Evolutionary conservation across 2,329 filamentous ascomycete genomes (phyloP).

Genomic region (Trichoderma atrobrunneum): DNA sequence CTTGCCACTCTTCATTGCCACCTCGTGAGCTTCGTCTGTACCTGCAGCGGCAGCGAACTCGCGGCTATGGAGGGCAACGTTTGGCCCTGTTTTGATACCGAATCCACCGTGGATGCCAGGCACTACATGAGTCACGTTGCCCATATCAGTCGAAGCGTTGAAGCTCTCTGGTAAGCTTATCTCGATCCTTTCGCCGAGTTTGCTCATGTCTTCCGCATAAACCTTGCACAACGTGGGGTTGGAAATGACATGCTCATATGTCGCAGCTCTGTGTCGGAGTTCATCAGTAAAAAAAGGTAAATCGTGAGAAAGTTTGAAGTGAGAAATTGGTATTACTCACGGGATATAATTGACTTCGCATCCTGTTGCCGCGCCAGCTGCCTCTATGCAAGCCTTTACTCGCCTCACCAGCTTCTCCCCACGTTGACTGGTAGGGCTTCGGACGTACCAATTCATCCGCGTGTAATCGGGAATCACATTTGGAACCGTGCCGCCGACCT

Average conservation of each 20-base stretch:
- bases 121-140: slow-evolving; percentile 47
- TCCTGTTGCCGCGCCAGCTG: slow-evolving; percentile 34
- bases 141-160: slow-evolving; percentile 48
- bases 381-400: slow-evolving; percentile 38
- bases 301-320: background rate
- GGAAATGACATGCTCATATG: slow-evolving; percentile 45
- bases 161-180: slow-evolving; percentile 36
- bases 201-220: slow-evolving; percentile 45
- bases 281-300: background rate
- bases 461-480: slow-evolving; percentile 42
- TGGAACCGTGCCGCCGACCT: slow-evolving; percentile 35
- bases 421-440: slow-evolving; percentile 33
- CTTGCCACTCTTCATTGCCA: slow-evolving; percentile 45
- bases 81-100: slow-evolving; percentile 37
- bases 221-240: slow-evolving; percentile 44
- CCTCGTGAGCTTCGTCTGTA: slow-evolving; percentile 38
- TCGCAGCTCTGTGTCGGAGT: slow-evolving; percentile 28
- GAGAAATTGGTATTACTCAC: slow-evolving; percentile 27
- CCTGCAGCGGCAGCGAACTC: slow-evolving; percentile 45
- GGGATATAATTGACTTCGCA: slow-evolving; percentile 36
- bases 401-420: slow-evolving; percentile 29
- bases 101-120: slow-evolving; percentile 50
- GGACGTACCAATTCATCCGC: slow-evolving; percentile 40
- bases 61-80: slow-evolving; percentile 39
- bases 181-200: slow-evolving; percentile 37